Evolutionary conservation across 208 protist species (phyloP).

Genomic region (Trichomonas tenax): DNA sequence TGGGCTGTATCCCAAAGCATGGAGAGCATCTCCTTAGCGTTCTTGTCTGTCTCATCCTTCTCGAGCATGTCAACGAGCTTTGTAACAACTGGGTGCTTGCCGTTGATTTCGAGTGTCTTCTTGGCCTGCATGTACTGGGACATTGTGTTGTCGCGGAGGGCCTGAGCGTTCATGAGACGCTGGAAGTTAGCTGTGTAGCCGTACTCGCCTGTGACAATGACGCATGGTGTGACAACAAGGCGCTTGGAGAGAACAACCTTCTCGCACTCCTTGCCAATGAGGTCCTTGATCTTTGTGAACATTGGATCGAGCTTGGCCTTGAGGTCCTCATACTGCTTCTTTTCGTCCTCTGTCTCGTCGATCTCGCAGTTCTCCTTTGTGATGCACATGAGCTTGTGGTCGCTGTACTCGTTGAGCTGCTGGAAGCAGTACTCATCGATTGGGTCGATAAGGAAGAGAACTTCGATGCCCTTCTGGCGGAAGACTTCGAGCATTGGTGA

Average conservation of each 20-base stretch:
- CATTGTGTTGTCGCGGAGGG: constrained; percentile 82
- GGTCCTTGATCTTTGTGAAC: constrained; percentile 90
- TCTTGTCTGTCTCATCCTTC: constrained; percentile 73
- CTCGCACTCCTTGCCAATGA: constrained; percentile 94
- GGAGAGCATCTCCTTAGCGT: constrained; percentile 86
- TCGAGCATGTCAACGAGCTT: constrained; percentile 73
- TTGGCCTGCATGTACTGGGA: constrained; percentile 86
- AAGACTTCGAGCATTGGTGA: constrained; percentile 87
- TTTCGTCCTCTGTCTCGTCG: constrained; percentile 81
- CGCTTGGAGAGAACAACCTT: constrained; percentile 84
- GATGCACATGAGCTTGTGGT: constrained; percentile 90
- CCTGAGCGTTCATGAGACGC: constrained; percentile 97
- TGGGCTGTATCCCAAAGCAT: constrained; percentile 93
- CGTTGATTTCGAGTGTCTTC: constrained; percentile 97
- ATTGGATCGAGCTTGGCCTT: constrained; percentile 73
- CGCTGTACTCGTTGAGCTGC: constrained; percentile 87
- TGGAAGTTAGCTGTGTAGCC: constrained; percentile 97
- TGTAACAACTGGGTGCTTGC: constrained; percentile 78
- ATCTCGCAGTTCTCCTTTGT: constrained; percentile 95
- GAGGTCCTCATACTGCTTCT: constrained; percentile 77
- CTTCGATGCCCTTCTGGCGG: constrained; percentile 69
- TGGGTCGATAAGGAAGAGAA: constrained; percentile 86
- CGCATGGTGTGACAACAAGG: constrained; percentile 79
- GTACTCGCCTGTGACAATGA: constrained; percentile 90
- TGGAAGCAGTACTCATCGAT: constrained; percentile 94